Base-by-base conservation (phyloP, 164 flowering plant genomes). In the Aristolochia californica region DNA sequence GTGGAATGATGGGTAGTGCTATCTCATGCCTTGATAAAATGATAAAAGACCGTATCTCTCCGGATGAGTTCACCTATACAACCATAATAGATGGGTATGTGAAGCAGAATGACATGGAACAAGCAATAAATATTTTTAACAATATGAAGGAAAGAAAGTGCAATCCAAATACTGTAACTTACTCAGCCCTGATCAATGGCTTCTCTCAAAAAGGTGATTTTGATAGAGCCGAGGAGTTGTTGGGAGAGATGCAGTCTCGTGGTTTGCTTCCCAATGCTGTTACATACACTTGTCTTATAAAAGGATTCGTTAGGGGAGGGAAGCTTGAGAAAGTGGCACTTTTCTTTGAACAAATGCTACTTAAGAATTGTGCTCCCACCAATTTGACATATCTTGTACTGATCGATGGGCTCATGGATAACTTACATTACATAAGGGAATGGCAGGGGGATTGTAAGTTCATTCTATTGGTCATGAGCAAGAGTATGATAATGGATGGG, bases 111-210 rank as follows among this genome's bases (percentile, higher is more conserved):
- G 73, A 83, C 66, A 59, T 90, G 63, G 55, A 62, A 62, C 69
- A 62, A 52, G 95, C 91, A 34, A 48, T 82, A 43, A 66, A 50
- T 62, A 60, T 75, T 45, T 81, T 85, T 59, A 56, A 60, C 28
- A 64, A 72, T 56, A 83, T 82, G 88, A 48, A 67, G 44, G 78
- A 76, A 59, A 60, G 58, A 56, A 80, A 74, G 18, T 77, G 71
- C 68, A 74, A 73, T 62, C 87, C 91, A 43, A 90, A 90, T 77
- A 78, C 78, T 17, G 83, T 90, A 26, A 85, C 84, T 1, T 85
- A 83, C 65, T 78, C 93, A 17, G 76, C 83, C 64, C 73, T 87
- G n/a, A 81, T 90, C 30, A 68, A 80, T 76, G 95, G 97, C 5
- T 83, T 82, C 71, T 82, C 84, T 64, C 72, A 72, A n/a, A 53